Conservation (phyloP, 116 monocot species). For the Posidonia oceanica region DNA sequence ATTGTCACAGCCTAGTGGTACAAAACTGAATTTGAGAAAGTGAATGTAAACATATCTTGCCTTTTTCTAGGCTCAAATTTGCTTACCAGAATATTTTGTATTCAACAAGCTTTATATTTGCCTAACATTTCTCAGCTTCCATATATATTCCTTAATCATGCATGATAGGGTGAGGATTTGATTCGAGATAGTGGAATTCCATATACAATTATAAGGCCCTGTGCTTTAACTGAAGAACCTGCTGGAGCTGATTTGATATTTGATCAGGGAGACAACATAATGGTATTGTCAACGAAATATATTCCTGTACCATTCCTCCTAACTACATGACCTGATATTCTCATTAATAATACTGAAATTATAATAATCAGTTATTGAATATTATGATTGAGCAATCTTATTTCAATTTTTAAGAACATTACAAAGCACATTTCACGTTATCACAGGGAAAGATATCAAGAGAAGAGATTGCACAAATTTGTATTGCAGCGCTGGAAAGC, state of each 20-base stretch:
- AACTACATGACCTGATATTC: neutral
- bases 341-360: no score
- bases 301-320: neutral
- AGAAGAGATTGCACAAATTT: conserved; percentile 83
- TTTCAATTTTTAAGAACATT: neutral
- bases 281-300: conserved; percentile 30
- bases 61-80: no score
- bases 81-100: no score
- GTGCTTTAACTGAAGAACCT: conserved; percentile 95
- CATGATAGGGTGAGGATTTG: conserved; percentile 79
- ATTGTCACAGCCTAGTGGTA: no score
- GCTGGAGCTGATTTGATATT: conserved; percentile 90
- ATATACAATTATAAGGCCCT: conserved; percentile 79
- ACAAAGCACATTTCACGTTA: neutral
- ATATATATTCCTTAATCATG: neutral
- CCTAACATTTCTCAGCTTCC: no score
- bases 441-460: conserved; percentile 82
- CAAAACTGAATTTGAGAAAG: no score
- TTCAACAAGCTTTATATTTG: no score
- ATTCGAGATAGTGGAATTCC: conserved; percentile 82
- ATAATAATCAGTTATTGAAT: no score
- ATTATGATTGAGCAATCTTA: no score
- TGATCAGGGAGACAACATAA: conserved; percentile 97
- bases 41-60: no score
- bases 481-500: conserved; percentile 77